Percentiles rank a stretch among this genome's conserved stretches.
These are phyloP conservation scores for Inga leiocalycina DNA, from an alignment of 306 rosid genomes.

Conservation along the genomic window DNA sequence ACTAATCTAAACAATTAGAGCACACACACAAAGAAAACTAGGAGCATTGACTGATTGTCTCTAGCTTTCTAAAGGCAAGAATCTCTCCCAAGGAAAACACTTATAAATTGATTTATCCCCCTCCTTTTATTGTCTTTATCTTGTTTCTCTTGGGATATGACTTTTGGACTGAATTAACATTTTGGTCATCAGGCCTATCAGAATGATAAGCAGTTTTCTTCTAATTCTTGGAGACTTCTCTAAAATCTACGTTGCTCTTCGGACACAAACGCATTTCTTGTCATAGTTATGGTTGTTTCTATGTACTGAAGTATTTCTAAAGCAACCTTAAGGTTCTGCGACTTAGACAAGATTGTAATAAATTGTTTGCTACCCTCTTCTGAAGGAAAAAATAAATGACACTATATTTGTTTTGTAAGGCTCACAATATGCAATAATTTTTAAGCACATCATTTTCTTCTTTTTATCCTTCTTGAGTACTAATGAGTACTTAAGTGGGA, in stretches of 20 bases:
- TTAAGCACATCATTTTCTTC: background rate
- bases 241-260: constrained; percentile 16
- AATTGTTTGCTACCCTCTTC: constrained; percentile 20
- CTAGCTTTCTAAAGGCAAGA: background rate
- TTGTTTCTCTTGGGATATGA: background rate
- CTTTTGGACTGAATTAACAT: background rate
- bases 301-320: constrained; percentile 6
- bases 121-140: background rate
- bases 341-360: background rate
- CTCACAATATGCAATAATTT: constrained; percentile 15
- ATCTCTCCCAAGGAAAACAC: background rate
- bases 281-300: constrained; percentile 22
- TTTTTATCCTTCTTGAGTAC: background rate
- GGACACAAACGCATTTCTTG: constrained; percentile 2
- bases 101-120: background rate
- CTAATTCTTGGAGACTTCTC: background rate
- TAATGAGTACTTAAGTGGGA: background rate
- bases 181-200: background rate
- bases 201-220: constrained; percentile 9
- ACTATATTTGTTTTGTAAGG: constrained; percentile 10
- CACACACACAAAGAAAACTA: background rate
- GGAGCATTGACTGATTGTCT: background rate
- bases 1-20: background rate
- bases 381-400: constrained; percentile 2
- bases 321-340: constrained; percentile 19